phyloP scores from a whole-genome alignment of 352 stramenopile species.

The Pythium pectinolyticum region DNA sequence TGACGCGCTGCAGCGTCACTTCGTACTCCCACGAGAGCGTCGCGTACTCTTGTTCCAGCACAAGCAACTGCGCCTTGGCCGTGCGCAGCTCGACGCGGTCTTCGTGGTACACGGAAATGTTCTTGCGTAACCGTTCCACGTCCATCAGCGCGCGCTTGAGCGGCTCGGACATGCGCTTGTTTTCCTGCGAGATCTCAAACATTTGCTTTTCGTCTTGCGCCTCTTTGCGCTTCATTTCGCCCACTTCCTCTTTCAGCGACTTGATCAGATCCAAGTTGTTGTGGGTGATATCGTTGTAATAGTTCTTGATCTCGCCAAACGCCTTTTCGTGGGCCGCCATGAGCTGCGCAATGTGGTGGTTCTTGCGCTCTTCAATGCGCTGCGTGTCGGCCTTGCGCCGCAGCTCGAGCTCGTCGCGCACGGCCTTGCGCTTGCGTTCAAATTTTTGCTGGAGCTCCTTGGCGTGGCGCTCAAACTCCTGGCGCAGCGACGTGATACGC shows the following conservation, averaged over 20 bases:
- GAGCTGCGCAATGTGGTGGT: slow-evolving; percentile 89
- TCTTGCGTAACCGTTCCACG: slow-evolving; percentile 69
- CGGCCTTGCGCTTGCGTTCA: slow-evolving; percentile 71
- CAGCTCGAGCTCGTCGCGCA: slow-evolving; percentile 84
- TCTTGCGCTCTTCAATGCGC: slow-evolving; percentile 92
- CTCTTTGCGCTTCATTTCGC: slow-evolving; percentile 94
- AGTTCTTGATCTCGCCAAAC: slow-evolving; percentile 96
- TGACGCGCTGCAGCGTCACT: slow-evolving; percentile 89
- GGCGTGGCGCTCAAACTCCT: slow-evolving; percentile 90
- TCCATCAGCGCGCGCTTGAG: slow-evolving; percentile 88
- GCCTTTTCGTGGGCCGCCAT: slow-evolving; percentile 93
- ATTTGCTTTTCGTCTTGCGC: slow-evolving; percentile 93
- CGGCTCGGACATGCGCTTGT: slow-evolving; percentile 94
- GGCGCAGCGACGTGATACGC: slow-evolving; percentile 87
- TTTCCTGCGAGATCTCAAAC: slow-evolving; percentile 94
- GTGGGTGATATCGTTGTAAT: slow-evolving; percentile 97
- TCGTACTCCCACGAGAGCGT: slow-evolving; percentile 94
- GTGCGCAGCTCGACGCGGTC: slow-evolving; percentile 66
- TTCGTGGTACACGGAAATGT: slow-evolving; percentile 67
- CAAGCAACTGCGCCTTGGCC: slow-evolving; percentile 71
- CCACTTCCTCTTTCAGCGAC: slow-evolving; percentile 93
- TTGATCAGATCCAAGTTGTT: slow-evolving; percentile 98
- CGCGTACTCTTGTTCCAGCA: slow-evolving; percentile 88
- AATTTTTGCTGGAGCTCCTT: slow-evolving; percentile 91
- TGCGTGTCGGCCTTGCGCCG: slow-evolving; percentile 82